Evolutionary conservation across 192 early-diverging fungal genomes (phyloP).

Genomic region (Coemansia sp.): DNA sequence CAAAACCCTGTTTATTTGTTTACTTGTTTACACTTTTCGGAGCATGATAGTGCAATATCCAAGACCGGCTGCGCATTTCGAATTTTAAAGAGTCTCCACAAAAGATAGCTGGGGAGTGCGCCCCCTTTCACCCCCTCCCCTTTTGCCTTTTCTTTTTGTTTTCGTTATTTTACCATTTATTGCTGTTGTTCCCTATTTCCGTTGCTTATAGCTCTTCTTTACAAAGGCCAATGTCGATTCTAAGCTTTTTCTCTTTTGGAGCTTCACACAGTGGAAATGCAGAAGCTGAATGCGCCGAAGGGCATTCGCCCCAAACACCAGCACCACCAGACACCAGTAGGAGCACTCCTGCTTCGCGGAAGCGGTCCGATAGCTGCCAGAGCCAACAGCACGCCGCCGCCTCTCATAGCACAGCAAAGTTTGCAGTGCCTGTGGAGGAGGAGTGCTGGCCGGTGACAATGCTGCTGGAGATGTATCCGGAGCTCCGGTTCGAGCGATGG

Average conservation of each 20-base stretch:
- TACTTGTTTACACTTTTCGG: background rate
- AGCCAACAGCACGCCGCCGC: constrained; percentile 4
- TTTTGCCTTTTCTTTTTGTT: background rate
- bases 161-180: background rate
- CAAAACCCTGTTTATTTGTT: background rate
- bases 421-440: constrained; percentile 34
- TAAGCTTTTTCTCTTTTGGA: background rate
- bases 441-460: constrained; percentile 41
- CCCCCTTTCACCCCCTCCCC: background rate
- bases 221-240: background rate
- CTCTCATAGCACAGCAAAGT: constrained; percentile 24
- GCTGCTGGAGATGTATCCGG: constrained; percentile 39
- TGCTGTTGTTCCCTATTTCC: too few species aligned
- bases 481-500: constrained; percentile 50
- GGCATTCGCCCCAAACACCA: background rate
- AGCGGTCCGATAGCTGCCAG: background rate
- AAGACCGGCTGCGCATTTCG: too few species aligned
- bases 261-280: background rate
- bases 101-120: background rate
- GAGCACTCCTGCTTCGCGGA: background rate
- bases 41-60: too few species aligned
- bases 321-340: background rate
- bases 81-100: background rate
- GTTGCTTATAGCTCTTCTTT: too few species aligned
- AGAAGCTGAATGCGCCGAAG: background rate